Conservation (phyloP, 2,329 filamentous ascomycete genomes). For the Fusarium brevicatenulatum region DNA sequence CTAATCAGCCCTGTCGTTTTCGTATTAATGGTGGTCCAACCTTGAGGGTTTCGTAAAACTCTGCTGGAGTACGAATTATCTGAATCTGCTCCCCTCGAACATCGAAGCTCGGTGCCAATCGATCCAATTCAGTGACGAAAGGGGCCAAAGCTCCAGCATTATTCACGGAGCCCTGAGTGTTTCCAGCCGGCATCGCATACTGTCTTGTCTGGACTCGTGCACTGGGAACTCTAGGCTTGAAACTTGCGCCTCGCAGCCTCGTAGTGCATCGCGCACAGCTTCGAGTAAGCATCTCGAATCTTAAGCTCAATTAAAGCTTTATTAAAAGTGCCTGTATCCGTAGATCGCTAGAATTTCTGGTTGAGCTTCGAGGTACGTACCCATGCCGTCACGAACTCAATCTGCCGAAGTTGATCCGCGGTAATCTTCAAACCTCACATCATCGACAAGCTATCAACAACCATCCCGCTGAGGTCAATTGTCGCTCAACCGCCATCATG, state of each 20-base stretch:
- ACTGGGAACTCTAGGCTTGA: conserved; percentile 41
- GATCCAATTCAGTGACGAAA: conserved; percentile 80
- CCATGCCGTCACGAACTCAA: conserved; percentile 28
- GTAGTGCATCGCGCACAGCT: conserved; percentile 48
- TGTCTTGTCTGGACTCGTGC: conserved; percentile 52
- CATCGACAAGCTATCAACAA: conserved; percentile 26
- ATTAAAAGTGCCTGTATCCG: conserved; percentile 19
- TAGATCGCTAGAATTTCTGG: conserved; percentile 35
- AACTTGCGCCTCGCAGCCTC: conserved; percentile 39
- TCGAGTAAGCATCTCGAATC: conserved; percentile 49
- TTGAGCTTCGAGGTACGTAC: conserved; percentile 31
- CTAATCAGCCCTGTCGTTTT: conserved; percentile 24
- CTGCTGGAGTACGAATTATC: conserved; percentile 81
- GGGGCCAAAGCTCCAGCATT: conserved; percentile 59
- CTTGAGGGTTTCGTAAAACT: conserved; percentile 93
- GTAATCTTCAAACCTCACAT: conserved; percentile 40
- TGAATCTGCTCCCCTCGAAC: conserved; percentile 82
- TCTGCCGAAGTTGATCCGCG: conserved; percentile 48
- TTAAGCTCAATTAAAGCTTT: conserved; percentile 2
- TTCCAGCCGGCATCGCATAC: conserved; percentile 52
- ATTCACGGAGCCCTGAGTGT: conserved; percentile 29
- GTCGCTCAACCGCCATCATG: conserved; percentile 68
- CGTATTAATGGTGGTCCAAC: conserved; percentile 53
- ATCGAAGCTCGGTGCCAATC: conserved; percentile 89
- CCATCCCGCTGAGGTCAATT: conserved; percentile 41